phyloP scores from a whole-genome alignment of 768 basidiomycete species.

The Suillus brevipes region DNA sequence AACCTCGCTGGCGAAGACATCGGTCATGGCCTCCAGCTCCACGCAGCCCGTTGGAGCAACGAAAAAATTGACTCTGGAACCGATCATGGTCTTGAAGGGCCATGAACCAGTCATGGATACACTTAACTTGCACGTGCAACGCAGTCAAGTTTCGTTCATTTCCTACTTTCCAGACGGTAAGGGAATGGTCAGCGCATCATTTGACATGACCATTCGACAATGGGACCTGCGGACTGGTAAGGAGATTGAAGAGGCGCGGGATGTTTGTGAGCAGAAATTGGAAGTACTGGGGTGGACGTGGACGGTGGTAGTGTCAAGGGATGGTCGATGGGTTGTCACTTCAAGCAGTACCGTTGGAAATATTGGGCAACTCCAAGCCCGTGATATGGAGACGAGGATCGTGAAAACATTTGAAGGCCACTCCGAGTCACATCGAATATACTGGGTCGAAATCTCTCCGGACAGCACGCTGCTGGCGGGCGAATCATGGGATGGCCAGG shows the following conservation, averaged over 20 bases:
- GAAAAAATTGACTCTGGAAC: not conserved
- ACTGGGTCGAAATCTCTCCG: not conserved
- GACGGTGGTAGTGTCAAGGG: not conserved
- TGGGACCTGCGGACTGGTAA: not conserved
- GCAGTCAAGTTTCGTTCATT: not conserved
- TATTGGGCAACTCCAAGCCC: not conserved
- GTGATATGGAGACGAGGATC: not conserved
- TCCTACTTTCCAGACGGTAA: conserved; percentile 14
- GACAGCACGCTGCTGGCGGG: conserved; percentile 7
- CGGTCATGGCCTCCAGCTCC: not conserved
- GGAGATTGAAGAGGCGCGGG: not conserved
- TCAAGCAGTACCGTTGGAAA: not conserved
- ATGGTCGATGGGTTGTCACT: not conserved
- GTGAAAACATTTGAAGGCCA: not conserved
- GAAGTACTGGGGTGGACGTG: no score
- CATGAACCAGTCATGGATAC: not conserved
- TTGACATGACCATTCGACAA: conserved; percentile 9
- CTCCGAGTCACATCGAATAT: accelerated
- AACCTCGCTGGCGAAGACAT: not conserved
- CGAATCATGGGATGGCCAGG: not conserved
- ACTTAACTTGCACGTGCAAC: no score
- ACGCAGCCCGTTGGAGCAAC: not conserved
- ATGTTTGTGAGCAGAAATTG: not conserved
- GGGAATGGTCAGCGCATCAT: conserved; percentile 6
- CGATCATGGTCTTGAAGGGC: not conserved